Conservation (phyloP, 257 asterid species). For the Nicotiana obtusifolia region DNA sequence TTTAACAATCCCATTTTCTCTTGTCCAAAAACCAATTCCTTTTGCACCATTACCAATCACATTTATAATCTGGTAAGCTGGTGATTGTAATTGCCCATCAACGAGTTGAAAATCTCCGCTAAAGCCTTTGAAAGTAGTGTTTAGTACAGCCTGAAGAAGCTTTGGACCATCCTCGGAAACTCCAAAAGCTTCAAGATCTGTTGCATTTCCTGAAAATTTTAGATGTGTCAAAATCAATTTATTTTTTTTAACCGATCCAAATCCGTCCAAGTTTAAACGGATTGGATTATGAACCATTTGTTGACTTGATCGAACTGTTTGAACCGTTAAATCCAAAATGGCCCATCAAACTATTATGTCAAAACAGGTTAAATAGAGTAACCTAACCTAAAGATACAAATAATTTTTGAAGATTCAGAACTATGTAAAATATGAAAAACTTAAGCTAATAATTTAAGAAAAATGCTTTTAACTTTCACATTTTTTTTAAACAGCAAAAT, state of each 20-base stretch:
- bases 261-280: not conserved
- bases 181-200: constrained; percentile 36
- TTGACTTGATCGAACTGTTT: not conserved
- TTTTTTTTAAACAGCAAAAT: not conserved
- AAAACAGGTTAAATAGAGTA: not conserved
- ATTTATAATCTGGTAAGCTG: constrained; percentile 23
- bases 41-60: constrained; percentile 4
- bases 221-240: not conserved
- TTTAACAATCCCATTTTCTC: constrained; percentile 16
- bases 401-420: not conserved
- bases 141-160: constrained; percentile 22
- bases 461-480: not conserved
- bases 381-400: not conserved
- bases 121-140: constrained; percentile 20
- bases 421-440: not conserved
- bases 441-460: not conserved
- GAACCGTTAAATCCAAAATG: not conserved
- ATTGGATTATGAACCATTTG: not conserved
- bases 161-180: constrained; percentile 32
- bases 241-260: not conserved
- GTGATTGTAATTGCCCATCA: constrained; percentile 19
- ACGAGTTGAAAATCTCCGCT: constrained; percentile 17
- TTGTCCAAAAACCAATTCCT: constrained; percentile 27
- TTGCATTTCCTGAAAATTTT: constrained; percentile 17
- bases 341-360: not conserved